These are phyloP conservation scores for Penicillium sp. DNA, from an alignment of 2,329 filamentous ascomycete species.

Conservation along the genomic window DNA sequence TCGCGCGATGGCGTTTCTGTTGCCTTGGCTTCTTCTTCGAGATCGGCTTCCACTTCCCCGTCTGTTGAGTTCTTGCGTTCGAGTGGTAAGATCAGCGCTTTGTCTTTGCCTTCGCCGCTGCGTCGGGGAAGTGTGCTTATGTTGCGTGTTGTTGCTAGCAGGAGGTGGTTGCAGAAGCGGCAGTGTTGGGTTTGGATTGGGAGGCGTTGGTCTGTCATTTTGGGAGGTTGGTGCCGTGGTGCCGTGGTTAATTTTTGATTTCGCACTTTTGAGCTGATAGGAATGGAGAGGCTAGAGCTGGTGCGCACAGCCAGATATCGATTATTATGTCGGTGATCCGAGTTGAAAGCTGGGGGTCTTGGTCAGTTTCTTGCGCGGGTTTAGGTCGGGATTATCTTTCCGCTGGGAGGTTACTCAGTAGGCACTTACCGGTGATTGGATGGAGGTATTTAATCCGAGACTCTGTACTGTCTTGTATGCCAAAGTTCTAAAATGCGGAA, in stretches of 20 bases:
- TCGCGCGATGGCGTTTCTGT: slow-evolving; percentile 5
- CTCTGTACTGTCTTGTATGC: neutral
- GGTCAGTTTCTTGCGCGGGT: neutral
- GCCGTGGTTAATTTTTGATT: neutral
- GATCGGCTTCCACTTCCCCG: slow-evolving; percentile 19
- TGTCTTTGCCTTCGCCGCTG: slow-evolving; percentile 50
- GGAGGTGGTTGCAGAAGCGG: slow-evolving; percentile 62
- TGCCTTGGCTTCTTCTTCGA: slow-evolving; percentile 24
- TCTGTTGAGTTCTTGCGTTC: slow-evolving; percentile 8
- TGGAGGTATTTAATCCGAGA: neutral
- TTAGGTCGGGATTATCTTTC: neutral
- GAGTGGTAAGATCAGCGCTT: slow-evolving; percentile 59
- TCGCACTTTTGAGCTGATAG: neutral
- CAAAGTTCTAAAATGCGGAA: neutral
- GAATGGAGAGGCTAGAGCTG: neutral
- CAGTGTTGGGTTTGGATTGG: slow-evolving; percentile 59
- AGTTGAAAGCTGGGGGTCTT: neutral
- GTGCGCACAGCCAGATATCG: neutral
- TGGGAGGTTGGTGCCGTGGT: neutral
- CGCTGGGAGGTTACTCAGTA: neutral
- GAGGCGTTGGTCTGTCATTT: slow-evolving; percentile 18
- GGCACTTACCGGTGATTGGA: neutral
- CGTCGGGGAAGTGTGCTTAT: slow-evolving; percentile 56
- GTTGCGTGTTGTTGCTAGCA: slow-evolving; percentile 59
- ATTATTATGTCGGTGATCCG: neutral